A percentile compares a stretch with the other conserved stretches of the same genome.
phyloP scores from a whole-genome alignment of 345 rosid genomes.

The Acer negundo region DNA sequence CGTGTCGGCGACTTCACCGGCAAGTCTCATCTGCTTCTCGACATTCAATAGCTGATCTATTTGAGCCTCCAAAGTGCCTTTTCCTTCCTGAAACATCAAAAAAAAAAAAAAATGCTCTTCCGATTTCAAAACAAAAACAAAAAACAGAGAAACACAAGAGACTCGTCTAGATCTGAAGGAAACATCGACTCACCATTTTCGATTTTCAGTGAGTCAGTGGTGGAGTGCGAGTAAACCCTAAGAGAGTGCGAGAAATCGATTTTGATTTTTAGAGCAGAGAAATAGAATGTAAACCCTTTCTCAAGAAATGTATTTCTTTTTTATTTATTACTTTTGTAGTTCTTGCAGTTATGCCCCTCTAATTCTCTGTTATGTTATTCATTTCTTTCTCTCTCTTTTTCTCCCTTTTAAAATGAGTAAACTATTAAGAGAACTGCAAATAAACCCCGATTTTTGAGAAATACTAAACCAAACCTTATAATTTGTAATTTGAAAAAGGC shows the following conservation, averaged over 20 bases:
- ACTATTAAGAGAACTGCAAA: no score
- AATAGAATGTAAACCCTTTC: neutral
- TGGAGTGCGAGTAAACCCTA: neutral
- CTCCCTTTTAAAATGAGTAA: no score
- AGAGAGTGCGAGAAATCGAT: neutral
- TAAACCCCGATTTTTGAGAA: no score
- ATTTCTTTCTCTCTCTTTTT: no score
- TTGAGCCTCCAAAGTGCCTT: slow-evolving; percentile 49
- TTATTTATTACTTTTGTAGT: neutral
- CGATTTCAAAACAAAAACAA: neutral
- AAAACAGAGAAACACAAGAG: neutral
- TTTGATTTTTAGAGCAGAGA: neutral
- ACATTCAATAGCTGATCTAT: slow-evolving; percentile 72
- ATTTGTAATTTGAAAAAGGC: no score
- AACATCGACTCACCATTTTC: slow-evolving; percentile 28
- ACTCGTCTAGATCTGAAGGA: neutral
- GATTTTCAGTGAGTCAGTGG: neutral
- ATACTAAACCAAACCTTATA: no score
- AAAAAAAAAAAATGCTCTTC: neutral
- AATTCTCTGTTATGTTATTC: neutral
- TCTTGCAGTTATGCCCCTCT: neutral
- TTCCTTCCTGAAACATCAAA: slow-evolving; percentile 45
- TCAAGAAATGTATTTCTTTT: neutral
- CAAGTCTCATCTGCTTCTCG: slow-evolving; percentile 86
- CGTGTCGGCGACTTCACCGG: slow-evolving; percentile 76